Base-by-base conservation (phyloP, 164 flowering plant species). In the Cinnamomum micranthum region DNA sequence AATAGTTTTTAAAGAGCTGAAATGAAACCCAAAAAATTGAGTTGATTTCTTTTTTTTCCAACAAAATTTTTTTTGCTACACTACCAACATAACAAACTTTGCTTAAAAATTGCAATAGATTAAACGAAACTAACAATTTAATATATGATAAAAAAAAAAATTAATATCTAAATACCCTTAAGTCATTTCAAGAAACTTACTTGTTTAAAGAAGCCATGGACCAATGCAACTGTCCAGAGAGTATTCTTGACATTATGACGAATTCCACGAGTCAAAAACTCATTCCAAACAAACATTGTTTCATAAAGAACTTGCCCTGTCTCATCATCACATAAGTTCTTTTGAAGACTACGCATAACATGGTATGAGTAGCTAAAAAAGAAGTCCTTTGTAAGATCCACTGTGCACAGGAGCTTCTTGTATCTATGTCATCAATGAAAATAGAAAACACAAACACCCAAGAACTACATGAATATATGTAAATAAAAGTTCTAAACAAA, bases 381-480 rank as follows among this genome's bases (percentile, higher is more conserved):
- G 97, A 96, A 96, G 93, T 94, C 98, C 90, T 89, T 96, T 28
- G 94, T 94, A 76, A 96, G 98, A 85, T 96, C 97, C 95, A 96
- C 89, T 23, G 90, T 77, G 93, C 97, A 79, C 35, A 96, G 91
- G 82, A 94, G 98, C 95, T 88, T 94, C 95, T 90, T 94, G 92
- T 94, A 96, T 92, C 99, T 96, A 88, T 71, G 52, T 68, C 81
- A 86, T 59, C 75, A 76, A 83, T 25, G 47, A 41, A 85, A 70
- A 72, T 77, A 78, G 50, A 70, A 60, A 70, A 80, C 33, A 69
- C 50, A 78, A 83, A 77, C 31, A 67, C 68, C 24, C 24, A 59
- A 59, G 19, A 22, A 22, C 12, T 13, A 79, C 74, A 75, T 85
- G 27, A 85, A 76, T 76, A 79, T 77, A 65, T 69, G 62, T 65